Conservation (phyloP, 192 early-diverging fungal species). For the Dispira parvispora region DNA sequence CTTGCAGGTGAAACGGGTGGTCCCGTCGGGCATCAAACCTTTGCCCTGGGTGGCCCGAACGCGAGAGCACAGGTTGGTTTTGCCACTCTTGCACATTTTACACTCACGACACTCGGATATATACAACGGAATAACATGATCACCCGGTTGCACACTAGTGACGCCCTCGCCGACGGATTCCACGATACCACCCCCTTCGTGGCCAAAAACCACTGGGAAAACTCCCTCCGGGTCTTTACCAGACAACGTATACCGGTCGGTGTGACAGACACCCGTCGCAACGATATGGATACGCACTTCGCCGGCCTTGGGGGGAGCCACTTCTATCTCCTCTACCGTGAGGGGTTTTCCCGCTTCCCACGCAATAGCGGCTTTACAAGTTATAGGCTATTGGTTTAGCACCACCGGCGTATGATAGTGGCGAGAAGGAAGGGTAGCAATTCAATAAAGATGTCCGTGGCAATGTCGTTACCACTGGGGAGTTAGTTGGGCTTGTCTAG, state of each 20-base stretch:
- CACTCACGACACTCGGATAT: conserved; percentile 79
- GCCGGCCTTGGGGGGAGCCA: conserved; percentile 81
- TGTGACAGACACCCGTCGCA: conserved; percentile 90
- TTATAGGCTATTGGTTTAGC: conserved; percentile 42
- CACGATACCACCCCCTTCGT: conserved; percentile 89
- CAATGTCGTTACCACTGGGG: too few species aligned
- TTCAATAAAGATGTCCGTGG: too few species aligned
- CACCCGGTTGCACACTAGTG: conserved; percentile 74
- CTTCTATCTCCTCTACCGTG: conserved; percentile 83
- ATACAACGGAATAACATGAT: conserved; percentile 93
- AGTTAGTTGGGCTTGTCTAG: too few species aligned
- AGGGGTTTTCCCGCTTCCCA: conserved; percentile 88
- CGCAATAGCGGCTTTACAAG: conserved; percentile 85
- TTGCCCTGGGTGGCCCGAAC: conserved; percentile 83
- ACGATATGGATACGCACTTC: conserved; percentile 89
- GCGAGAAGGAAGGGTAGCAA: too few species aligned
- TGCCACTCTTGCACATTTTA: conserved; percentile 95
- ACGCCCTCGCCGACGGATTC: conserved; percentile 94
- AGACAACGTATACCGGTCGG: conserved; percentile 88
- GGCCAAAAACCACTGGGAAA: conserved; percentile 87
- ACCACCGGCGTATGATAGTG: too few species aligned
- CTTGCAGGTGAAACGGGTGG: conserved; percentile 79
- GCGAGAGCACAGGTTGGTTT: conserved; percentile 90
- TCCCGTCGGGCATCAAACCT: conserved; percentile 91
- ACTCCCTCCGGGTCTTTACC: conserved; percentile 73